Base-by-base conservation (phyloP, 441 rosid species). In the Isatis lusitanica region DNA sequence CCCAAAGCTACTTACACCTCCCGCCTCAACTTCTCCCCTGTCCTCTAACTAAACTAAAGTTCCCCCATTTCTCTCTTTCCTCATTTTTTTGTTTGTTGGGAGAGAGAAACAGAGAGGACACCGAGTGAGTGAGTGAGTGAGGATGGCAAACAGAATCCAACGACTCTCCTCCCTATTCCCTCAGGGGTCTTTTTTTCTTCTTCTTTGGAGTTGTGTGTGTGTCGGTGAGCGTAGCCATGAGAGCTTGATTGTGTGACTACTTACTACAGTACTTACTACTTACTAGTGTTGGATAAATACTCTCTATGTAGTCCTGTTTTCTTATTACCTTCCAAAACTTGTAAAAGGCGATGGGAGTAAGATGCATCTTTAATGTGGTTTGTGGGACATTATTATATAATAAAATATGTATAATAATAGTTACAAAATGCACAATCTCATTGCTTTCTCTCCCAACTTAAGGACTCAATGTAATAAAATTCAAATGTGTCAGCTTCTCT, bases 1-100 rank as follows among this genome's bases (percentile, higher is more conserved):
- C 92, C 97, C 10, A 90, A 88, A 60, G 94, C 88, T 21, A 94
- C 97, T 63, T 94, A 94, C 85, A 79, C 96, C 35, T 88, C 98
- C 69, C 88, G 97, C 50, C 97, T 92, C 79, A 92, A 90, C 72
- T 92, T 94, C 88, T 43, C 76, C 36, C 76, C 80, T 30, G 65
- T 66, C 56, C 77, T 71, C 65, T 66, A 58, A 66, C 68, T 33
- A 31, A 31, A 31, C 43, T 36, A 18, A 42, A 48, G n/a, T 44
- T 36, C 7, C 21, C 46, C 51, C 40, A 21, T 28, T 42, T 43
- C 63, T 68, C 57, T 47, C 57, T 47, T 53, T 55, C 74, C 65
- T 52, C 64, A n/a, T 40, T 40, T 40, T n/a, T 60, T 61, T 44
- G 47, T 38, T 63, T 70, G 42, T 55, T 63, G 60, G 44, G 66